Percentiles rank a stretch among this genome's conserved stretches.
Evolutionary conservation across 305 asterid genomes (phyloP).

Genomic region (Fraxinus albicans): DNA sequence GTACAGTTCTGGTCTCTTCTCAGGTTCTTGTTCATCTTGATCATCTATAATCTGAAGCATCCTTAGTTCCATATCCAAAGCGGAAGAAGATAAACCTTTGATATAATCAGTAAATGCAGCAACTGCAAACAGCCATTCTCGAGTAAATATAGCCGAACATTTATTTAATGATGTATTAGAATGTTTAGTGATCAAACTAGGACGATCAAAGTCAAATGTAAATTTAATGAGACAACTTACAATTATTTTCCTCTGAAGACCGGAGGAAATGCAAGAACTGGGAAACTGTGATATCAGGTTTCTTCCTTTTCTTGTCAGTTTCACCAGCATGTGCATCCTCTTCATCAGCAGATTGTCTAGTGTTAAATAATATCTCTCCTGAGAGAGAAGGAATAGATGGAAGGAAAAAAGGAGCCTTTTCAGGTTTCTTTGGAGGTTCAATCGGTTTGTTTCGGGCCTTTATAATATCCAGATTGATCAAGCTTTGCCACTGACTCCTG

Average conservation of each 20-base stretch:
- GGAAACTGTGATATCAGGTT: constrained; percentile 45
- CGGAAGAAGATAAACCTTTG: constrained; percentile 72
- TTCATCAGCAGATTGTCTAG: constrained; percentile 47
- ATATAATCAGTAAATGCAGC: constrained; percentile 71
- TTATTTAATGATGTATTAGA: neutral
- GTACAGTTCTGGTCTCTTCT: constrained; percentile 58
- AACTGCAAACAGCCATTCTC: constrained; percentile 53
- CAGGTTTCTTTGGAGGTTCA: constrained; percentile 98
- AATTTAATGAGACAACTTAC: constrained; percentile 43
- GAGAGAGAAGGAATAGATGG: constrained; percentile 85
- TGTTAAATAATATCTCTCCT: constrained; percentile 76
- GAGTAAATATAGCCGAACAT: constrained; percentile 16
- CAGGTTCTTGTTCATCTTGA: constrained; percentile 48
- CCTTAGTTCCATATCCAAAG: constrained; percentile 87
- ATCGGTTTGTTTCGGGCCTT: constrained; percentile 90
- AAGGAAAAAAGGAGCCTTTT: constrained; percentile 87
- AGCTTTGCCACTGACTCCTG: constrained; percentile 96
- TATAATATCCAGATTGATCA: constrained; percentile 87
- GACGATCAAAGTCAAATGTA: neutral
- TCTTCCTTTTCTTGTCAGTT: constrained; percentile 27
- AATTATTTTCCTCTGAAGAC: constrained; percentile 49
- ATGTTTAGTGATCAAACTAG: neutral
- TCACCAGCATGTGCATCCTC: constrained; percentile 43
- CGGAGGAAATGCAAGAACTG: constrained; percentile 65
- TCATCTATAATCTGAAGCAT: constrained; percentile 86